Conservation (phyloP, 768 basidiomycete species). For the Russula virescens region DNA sequence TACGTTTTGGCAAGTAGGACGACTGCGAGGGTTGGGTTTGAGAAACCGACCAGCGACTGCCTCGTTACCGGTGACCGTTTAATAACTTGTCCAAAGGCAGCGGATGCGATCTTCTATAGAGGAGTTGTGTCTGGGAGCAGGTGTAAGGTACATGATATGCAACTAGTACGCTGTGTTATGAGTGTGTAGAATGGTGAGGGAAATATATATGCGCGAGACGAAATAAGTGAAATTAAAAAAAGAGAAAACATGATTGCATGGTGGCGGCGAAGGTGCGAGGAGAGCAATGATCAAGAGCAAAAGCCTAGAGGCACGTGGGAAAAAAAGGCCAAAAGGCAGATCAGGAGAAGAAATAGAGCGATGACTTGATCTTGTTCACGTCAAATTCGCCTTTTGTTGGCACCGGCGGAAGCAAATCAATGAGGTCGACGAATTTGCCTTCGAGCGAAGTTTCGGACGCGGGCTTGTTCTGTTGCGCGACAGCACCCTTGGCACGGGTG, state of each 20-base stretch:
- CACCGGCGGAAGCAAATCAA: conserved; percentile 70
- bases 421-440: conserved; percentile 68
- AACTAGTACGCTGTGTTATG: not conserved
- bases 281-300: not conserved
- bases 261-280: not conserved
- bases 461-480: not conserved
- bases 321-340: not conserved
- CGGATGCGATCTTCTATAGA: not conserved
- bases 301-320: not conserved
- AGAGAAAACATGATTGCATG: not conserved
- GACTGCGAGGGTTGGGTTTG: too few species aligned
- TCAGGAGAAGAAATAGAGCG: conserved; percentile 93
- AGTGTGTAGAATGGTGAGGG: not conserved
- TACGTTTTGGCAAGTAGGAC: too few species aligned
- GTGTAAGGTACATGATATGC: conserved; percentile 4
- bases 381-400: conserved; percentile 84
- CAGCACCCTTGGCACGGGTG: not conserved
- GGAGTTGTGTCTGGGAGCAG: not conserved
- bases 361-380: conserved; percentile 73
- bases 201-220: not conserved
- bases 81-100: not conserved
- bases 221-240: conserved; percentile 14
- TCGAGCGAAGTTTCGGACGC: conserved; percentile 17
- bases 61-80: too few species aligned
- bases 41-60: too few species aligned